Base-by-base conservation (phyloP, 768 basidiomycete genomes). In the Hypholoma fasciculare region DNA sequence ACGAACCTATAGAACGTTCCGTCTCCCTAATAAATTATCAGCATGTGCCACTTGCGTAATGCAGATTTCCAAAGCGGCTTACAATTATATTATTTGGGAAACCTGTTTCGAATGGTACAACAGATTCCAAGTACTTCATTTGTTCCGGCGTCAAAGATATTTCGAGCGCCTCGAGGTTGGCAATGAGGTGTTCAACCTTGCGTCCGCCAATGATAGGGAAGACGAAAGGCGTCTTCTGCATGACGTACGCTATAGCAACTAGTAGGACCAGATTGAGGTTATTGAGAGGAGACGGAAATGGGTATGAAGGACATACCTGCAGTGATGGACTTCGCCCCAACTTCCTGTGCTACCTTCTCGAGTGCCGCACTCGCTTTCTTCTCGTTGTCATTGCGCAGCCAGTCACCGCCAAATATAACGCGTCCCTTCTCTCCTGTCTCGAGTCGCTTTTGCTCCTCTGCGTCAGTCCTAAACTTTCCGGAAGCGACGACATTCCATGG, bases 391-490 rank as follows among this genome's bases (percentile, higher is more conserved):
- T 56, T 81, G 5, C 83, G 77, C 63, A 78, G 69, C 83, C 84
- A 84, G 26, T 74, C 56, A 0, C 59, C 52, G 8, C 64, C 57
- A 4, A 62, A 55, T 0, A 72, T 34, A 7, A 40, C 67, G 0
- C 80, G 78, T 1, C 82, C 81, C 0, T 72, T 72, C 58, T 82
- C 79, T 7, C 73, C 73, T 2, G 67, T 65, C 20, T 67, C 48
- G 7, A 59, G 57, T 0, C 70, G 62, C 13, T 56, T 56, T 34
- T 69, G 66, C 46, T 75, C 74, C 54, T 75, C 71, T 13, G 82
- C 88, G n/a, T 78, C 71, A 0, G 85, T 87, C 44, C 82, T 71
- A 17, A 89, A 74, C 59, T 84, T 86, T 60, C 75, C 73, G 11
- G 53, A 68, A 5, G 68, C 75, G 7, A 74, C 61, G 4, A 73